These are phyloP conservation scores for Tuber microsphaerosporum DNA, from an alignment of 495 filamentous ascomycete species.

Conservation along the genomic window DNA sequence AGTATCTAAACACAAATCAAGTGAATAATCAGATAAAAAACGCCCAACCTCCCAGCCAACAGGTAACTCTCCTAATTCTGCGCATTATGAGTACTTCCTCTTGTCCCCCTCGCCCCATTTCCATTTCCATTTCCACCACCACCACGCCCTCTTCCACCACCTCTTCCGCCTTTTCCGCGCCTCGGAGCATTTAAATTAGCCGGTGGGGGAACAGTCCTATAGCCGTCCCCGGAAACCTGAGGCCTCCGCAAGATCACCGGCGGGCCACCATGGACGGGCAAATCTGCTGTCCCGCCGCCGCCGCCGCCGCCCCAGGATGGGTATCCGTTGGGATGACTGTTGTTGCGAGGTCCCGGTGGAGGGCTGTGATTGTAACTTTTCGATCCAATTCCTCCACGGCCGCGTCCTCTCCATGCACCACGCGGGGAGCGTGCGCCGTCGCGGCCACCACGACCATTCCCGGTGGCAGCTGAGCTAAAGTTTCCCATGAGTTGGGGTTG, in stretches of 20 bases:
- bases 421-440: slow-evolving; percentile 27
- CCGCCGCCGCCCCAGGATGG: slow-evolving; percentile 41
- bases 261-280: slow-evolving; percentile 14
- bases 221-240: slow-evolving; percentile 50
- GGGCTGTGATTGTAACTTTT: slow-evolving; percentile 25
- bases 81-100: slow-evolving; percentile 1
- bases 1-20: slow-evolving; percentile 9
- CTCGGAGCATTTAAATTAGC: slow-evolving; percentile 54
- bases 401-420: slow-evolving; percentile 35
- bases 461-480: slow-evolving; percentile 38
- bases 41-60: slow-evolving; percentile 5
- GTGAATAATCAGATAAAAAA: slow-evolving; percentile 8
- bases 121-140: slow-evolving; percentile 39
- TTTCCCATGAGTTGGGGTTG: slow-evolving; percentile 29
- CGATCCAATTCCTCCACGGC: slow-evolving; percentile 33
- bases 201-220: slow-evolving; percentile 74
- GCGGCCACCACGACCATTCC: slow-evolving; percentile 43
- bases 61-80: neutral
- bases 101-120: slow-evolving; percentile 10
- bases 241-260: slow-evolving; percentile 36
- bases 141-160: slow-evolving; percentile 42
- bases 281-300: slow-evolving; percentile 50
- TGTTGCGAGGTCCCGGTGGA: slow-evolving; percentile 48
- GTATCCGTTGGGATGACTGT: slow-evolving; percentile 45
- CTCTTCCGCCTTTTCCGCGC: slow-evolving; percentile 52